Evolutionary conservation across 2,329 filamentous ascomycete genomes (phyloP).

Genomic region (Endocalyx cinctus): DNA sequence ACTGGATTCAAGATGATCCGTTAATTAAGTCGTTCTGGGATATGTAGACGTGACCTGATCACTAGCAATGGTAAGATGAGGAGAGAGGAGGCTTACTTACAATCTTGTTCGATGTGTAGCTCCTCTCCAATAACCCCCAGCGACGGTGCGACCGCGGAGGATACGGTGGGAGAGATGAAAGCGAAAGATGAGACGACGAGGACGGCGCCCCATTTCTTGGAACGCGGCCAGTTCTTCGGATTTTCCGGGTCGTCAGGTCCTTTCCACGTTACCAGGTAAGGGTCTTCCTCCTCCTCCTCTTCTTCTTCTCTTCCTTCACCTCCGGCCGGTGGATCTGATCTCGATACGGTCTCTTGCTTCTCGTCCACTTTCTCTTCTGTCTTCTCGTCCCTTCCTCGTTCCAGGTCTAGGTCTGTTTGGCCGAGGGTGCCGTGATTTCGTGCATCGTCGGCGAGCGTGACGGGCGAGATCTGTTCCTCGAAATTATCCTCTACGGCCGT

Average conservation of each 20-base stretch:
- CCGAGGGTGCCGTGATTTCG: too few species aligned
- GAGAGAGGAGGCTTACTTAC: slow-evolving; percentile 9
- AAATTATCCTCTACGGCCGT: too few species aligned
- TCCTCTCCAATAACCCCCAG: slow-evolving; percentile 9
- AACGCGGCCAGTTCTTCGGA: slow-evolving; percentile 12
- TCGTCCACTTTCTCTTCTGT: not conserved
- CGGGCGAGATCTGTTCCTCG: too few species aligned
- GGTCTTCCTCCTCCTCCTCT: not conserved
- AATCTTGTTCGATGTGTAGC: slow-evolving; percentile 7
- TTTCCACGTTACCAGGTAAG: slow-evolving; percentile 13
- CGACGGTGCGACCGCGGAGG: slow-evolving; percentile 13
- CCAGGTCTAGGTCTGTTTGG: not conserved
- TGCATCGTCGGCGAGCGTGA: too few species aligned
- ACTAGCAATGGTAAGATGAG: too few species aligned
- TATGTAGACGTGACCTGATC: too few species aligned
- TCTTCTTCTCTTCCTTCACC: too few species aligned
- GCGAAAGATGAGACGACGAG: slow-evolving; percentile 11
- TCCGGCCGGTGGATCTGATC: not conserved
- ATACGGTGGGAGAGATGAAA: slow-evolving; percentile 13
- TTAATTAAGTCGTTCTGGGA: too few species aligned
- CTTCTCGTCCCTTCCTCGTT: not conserved
- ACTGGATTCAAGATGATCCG: too few species aligned
- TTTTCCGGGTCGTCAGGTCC: slow-evolving; percentile 9
- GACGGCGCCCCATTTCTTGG: slow-evolving; percentile 14
- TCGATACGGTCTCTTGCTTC: not conserved